phyloP scores from a whole-genome alignment of 257 asterid genomes.

The Plectranthus barbatus region DNA sequence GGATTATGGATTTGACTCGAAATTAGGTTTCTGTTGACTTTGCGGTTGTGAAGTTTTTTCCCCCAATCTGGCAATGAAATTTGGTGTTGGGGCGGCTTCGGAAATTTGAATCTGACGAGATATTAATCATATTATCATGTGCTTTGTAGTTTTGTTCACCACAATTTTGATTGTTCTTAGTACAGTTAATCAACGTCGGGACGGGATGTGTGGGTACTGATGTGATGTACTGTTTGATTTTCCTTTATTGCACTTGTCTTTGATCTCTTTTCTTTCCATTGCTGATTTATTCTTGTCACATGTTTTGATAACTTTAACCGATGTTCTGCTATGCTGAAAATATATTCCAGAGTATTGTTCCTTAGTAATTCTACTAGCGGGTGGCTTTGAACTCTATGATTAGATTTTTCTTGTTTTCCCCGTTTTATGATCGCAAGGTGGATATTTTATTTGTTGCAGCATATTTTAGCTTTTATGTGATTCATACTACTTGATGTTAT shows the following conservation, averaged over 20 bases:
- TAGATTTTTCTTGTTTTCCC: not conserved
- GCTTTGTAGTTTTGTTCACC: not conserved
- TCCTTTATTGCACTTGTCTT: not conserved
- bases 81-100: constrained; percentile 13
- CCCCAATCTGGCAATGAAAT: constrained; percentile 9
- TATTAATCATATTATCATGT: not conserved
- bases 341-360: constrained; percentile 1
- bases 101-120: constrained; percentile 8
- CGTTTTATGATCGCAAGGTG: not conserved
- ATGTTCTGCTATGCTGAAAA: not conserved
- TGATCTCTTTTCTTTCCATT: not conserved
- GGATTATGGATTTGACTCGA: constrained; percentile 17
- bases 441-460: not conserved
- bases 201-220: constrained; percentile 4
- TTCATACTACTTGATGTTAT: not conserved
- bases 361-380: not conserved
- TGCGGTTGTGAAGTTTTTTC: constrained; percentile 14
- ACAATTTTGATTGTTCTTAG: not conserved
- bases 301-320: not conserved
- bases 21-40: constrained; percentile 16
- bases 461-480: not conserved
- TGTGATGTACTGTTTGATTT: not conserved
- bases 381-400: not conserved
- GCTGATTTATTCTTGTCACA: not conserved
- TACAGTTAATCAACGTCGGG: constrained; percentile 4